Base-by-base conservation (phyloP, 495 filamentous ascomycete genomes). In the Lepidopterella palustris region DNA sequence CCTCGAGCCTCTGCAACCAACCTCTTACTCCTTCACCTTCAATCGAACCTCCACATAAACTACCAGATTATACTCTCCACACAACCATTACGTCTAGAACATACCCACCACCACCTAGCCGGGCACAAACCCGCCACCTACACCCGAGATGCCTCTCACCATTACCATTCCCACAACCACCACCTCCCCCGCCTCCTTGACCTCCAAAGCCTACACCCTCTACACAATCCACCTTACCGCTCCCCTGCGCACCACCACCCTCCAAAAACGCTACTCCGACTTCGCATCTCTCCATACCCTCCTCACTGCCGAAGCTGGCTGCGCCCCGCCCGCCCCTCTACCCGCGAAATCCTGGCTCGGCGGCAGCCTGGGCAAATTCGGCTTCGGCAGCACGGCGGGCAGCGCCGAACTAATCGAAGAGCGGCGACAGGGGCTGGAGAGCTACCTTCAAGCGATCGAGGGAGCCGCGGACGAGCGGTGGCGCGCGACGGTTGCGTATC, bases 201-300 rank as follows among this genome's bases (percentile, higher is more conserved):
- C 76, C 29, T 72, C 78, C 26, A 93, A 92, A 65, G 84, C 89
- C 0, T 89, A 87, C 78, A 97, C 93, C 0, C 75, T 89, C 74
- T 98, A 97, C 80, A 89, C 93, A 78, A 90, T 97, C 72, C 86
- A 84, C 39, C 79, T 97, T 64, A 86, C 88, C 59, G 84, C 92
- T 3, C 91, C 93, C 8, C 84, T 98, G 53, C 60, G 90, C 59
- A 90, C 89, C 54, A 89, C 90, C 70, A 87, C 86, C 68, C 79
- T 96, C 60, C 84, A 86, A 61, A 97, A 97, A 74, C 90, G 93
- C 66, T 98, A 97, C 81, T 92, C 86, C 55, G 95, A 97, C 71
- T 97, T 98, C 75, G 75, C 78, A 48, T 71, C 81, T 59, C 85
- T 98, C 57, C 84, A 98, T 77, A 65, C 71, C n/a, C 65, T 80